Conservation (phyloP, 148 eudicot genomes). For the Nepenthes gracilis region DNA sequence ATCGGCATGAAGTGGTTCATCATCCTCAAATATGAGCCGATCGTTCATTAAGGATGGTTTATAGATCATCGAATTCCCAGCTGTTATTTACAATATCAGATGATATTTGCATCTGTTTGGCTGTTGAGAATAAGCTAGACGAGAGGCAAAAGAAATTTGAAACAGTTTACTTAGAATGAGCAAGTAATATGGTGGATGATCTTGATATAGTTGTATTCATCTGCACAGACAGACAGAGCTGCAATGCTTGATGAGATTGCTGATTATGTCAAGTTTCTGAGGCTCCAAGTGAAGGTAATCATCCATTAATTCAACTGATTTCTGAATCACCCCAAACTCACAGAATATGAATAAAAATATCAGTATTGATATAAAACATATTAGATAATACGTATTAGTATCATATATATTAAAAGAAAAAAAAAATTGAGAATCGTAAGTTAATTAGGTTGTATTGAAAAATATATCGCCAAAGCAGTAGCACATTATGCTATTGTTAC, state of each 20-base stretch:
- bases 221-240: slow-evolving; percentile 39
- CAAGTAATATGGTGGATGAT: not conserved
- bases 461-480: no score
- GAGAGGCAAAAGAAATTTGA: not conserved
- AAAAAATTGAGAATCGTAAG: no score
- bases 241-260: slow-evolving; percentile 52
- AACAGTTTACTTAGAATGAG: not conserved
- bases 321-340: not conserved
- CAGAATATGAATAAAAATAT: not conserved
- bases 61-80: not conserved
- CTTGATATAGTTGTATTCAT: not conserved
- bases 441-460: no score
- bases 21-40: no score
- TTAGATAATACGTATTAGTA: no score
- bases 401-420: no score
- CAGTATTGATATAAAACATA: not conserved
- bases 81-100: no score
- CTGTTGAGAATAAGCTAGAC: no score
- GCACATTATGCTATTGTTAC: no score
- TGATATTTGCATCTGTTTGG: no score
- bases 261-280: slow-evolving; percentile 46
- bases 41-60: not conserved
- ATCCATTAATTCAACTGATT: not conserved
- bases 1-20: no score
- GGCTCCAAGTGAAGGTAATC: slow-evolving; percentile 44